These are phyloP conservation scores for Calonectria fujianensis DNA, from an alignment of 2,329 filamentous ascomycete genomes.

Conservation along the genomic window DNA sequence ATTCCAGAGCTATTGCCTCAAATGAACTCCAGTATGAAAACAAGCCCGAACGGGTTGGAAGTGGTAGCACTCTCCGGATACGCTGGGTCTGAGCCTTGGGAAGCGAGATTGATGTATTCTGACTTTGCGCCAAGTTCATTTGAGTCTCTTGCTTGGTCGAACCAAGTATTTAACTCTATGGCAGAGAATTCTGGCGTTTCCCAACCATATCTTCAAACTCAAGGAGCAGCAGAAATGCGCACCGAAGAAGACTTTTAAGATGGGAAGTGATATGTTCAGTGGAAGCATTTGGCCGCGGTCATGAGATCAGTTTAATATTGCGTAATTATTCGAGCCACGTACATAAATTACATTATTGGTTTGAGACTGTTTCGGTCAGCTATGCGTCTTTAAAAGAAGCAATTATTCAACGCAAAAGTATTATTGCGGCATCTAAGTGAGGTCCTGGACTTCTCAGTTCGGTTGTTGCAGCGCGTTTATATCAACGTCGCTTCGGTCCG, in stretches of 20 bases:
- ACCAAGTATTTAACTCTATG: slow-evolving; percentile 13
- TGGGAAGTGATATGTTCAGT: background rate
- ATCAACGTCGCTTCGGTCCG: no score
- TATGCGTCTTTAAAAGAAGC: no score
- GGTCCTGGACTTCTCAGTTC: no score
- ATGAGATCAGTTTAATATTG: background rate
- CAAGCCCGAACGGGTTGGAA: background rate
- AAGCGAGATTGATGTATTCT: slow-evolving; percentile 11
- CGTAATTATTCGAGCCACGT: background rate
- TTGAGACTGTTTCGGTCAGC: no score
- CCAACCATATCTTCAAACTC: background rate
- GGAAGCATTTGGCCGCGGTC: background rate
- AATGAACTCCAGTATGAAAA: background rate
- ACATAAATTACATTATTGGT: no score
- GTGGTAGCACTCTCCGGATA: background rate
- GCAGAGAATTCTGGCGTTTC: background rate
- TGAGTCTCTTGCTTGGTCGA: slow-evolving; percentile 4
- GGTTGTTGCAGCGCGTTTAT: no score
- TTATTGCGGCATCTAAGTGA: no score
- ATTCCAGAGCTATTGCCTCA: background rate
- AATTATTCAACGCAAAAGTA: no score
- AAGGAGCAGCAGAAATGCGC: background rate
- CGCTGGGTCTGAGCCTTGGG: slow-evolving; percentile 2
- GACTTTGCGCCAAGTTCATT: slow-evolving; percentile 12
- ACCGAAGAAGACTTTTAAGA: background rate